Base-by-base conservation (phyloP, 805 yeast species). In the Wickerhamomyces silvicola region DNA sequence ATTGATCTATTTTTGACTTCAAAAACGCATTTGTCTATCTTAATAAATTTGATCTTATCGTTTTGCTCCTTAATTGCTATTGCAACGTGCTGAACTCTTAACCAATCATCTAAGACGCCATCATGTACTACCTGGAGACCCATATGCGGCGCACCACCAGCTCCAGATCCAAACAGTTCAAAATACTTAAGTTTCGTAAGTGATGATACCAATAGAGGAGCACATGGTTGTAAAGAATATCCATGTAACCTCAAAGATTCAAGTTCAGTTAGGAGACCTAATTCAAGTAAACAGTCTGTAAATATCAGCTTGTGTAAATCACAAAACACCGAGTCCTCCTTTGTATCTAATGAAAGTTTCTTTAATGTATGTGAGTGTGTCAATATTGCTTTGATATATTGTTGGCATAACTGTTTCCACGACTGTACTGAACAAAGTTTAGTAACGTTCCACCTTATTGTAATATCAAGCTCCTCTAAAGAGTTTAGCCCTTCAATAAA, bases 71-170 rank as follows among this genome's bases (percentile, higher is more conserved):
- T 42, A 33, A 70, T 63, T 6, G 60, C 54, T 24, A 56, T 38
- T 1, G 78, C 81, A 7, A 71, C 65, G 41, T 70, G 75, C 41
- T 70, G 75, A 3, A 74, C 72, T 34, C 71, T 60, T 38, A 62
- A 61, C 80, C 80, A 74, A 37, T 68, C 70, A 46, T 75, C 81
- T 45, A 63, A 65, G 4, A 75, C 58, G 5, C 72, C 70, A 9
- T 75, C 75, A 44, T 72, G 72, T 3, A 61, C 56, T 52, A 66
- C 70, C 10, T 72, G 77, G 15, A 71, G 51, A 0, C 78, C 80
- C 59, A 68, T 50, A 40, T 71, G 68, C 14, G 77, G 79, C 2
- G 68, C 59, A 2, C 74, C 75, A 2, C 75, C 72, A 1, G 78
- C 67, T 16, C 65, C 62, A 13, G 65, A 46, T 0, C 78, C 79